Evolutionary conservation across 2,329 filamentous ascomycete species (phyloP).

Genomic region (Atkinsonella texensis): DNA sequence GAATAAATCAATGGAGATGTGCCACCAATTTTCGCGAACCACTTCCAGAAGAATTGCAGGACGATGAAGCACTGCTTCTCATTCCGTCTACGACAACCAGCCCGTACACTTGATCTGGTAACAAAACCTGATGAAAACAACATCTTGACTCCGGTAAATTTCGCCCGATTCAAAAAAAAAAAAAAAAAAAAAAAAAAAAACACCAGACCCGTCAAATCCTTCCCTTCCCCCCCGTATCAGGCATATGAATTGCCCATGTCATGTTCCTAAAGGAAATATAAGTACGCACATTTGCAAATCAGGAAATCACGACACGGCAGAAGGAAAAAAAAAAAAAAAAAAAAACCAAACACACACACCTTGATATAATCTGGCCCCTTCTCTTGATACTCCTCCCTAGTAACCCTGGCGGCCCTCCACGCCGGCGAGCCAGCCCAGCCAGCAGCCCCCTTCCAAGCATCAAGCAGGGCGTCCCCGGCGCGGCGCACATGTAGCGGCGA

Average conservation of each 20-base stretch:
- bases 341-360: too few relatives aligned
- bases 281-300: too few relatives aligned
- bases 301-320: too few relatives aligned
- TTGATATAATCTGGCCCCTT: conserved; percentile 93
- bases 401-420: conserved; percentile 56
- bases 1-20: too few relatives aligned
- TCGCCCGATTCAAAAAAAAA: background rate
- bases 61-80: too few relatives aligned
- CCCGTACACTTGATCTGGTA: background rate
- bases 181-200: background rate
- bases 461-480: conserved; percentile 65
- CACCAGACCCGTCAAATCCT: background rate
- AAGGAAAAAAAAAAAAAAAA: too few relatives aligned
- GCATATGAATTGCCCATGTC: conserved; percentile 51
- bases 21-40: too few relatives aligned
- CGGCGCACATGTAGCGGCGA: conserved; percentile 56
- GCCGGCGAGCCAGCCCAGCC: conserved; percentile 58
- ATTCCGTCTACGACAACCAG: background rate
- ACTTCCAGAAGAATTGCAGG: too few relatives aligned
- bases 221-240: too few relatives aligned
- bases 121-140: background rate
- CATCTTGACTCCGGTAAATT: background rate
- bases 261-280: conserved; percentile 39
- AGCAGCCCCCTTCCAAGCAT: conserved; percentile 91
- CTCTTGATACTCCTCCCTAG: conserved; percentile 74